Evolutionary conservation across 257 asterid species (phyloP).

Genomic region (Solanum chmielewskii): DNA sequence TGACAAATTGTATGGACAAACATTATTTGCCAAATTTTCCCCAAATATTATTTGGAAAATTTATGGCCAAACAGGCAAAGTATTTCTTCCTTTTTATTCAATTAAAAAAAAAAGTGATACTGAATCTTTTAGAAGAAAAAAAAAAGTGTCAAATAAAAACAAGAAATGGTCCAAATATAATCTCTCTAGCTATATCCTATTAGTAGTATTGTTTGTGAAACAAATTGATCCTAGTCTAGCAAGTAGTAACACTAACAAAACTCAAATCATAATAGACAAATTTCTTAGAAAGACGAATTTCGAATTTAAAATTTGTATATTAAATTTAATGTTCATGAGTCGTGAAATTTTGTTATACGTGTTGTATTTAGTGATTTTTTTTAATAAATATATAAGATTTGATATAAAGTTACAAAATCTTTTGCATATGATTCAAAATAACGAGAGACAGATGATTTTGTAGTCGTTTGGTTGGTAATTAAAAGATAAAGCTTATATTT

Average conservation of each 20-base stretch:
- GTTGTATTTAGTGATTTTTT: not conserved
- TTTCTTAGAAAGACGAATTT: accelerated
- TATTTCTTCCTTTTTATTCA: not conserved
- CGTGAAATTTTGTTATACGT: not conserved
- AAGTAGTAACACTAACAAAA: not conserved
- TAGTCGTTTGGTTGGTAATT: not conserved
- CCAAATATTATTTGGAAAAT: too few species aligned
- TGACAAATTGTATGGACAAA: too few species aligned
- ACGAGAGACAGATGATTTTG: not conserved
- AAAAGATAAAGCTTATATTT: not conserved
- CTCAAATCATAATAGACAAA: not conserved
- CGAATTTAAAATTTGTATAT: not conserved
- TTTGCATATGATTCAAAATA: too few species aligned
- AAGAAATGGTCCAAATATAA: conserved; percentile 1
- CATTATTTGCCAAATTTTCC: too few species aligned
- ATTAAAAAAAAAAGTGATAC: not conserved
- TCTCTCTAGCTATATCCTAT: not conserved
- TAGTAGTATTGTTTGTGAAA: not conserved
- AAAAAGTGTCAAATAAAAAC: conserved; percentile 1
- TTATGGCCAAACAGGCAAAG: not conserved
- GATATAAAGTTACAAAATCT: not conserved
- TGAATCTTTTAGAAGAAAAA: not conserved
- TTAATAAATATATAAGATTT: not conserved
- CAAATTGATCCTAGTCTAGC: not conserved
- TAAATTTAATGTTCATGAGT: not conserved